Percentiles rank a stretch among this genome's conserved stretches.
phyloP scores from a whole-genome alignment of 129 eudicot species.

The Glebionis coronaria region DNA sequence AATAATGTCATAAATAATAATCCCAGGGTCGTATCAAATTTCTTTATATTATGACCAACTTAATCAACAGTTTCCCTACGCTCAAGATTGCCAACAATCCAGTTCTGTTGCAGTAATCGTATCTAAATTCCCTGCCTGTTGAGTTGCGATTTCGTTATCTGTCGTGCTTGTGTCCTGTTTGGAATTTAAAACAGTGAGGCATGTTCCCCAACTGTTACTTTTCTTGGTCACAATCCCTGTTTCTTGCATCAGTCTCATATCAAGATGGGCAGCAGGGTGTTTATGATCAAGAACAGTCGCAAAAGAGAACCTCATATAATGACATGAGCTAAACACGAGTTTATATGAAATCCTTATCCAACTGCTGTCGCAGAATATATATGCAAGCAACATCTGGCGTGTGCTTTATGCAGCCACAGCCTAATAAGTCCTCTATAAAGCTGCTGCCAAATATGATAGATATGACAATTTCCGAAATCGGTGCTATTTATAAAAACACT shows the following conservation, averaged over 20 bases:
- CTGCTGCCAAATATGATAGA: conserved; percentile 16
- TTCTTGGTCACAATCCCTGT: not conserved
- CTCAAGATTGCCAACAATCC: not conserved
- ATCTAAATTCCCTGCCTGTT: conserved; percentile 1
- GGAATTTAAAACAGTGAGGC: not conserved
- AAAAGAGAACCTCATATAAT: not conserved
- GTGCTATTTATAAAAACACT: not conserved
- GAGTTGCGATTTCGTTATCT: not conserved
- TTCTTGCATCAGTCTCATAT: not conserved
- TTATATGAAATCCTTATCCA: not conserved
- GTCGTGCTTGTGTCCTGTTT: not conserved
- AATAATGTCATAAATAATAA: no score
- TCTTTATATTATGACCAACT: not conserved
- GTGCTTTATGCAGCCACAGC: conserved; percentile 1
- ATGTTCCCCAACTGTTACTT: conserved; percentile 6
- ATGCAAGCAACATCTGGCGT: conserved; percentile 7
- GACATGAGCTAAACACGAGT: not conserved
- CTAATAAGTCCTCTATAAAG: conserved; percentile 8
- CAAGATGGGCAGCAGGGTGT: not conserved
- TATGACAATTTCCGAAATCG: conserved; percentile 8
- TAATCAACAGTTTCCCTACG: not conserved
- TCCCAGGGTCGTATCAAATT: no score
- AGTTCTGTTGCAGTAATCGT: not conserved
- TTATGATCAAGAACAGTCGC: conserved; percentile 5
- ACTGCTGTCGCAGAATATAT: not conserved